phyloP scores from a whole-genome alignment of 345 rosid genomes.

The Ailanthus altissimus region DNA sequence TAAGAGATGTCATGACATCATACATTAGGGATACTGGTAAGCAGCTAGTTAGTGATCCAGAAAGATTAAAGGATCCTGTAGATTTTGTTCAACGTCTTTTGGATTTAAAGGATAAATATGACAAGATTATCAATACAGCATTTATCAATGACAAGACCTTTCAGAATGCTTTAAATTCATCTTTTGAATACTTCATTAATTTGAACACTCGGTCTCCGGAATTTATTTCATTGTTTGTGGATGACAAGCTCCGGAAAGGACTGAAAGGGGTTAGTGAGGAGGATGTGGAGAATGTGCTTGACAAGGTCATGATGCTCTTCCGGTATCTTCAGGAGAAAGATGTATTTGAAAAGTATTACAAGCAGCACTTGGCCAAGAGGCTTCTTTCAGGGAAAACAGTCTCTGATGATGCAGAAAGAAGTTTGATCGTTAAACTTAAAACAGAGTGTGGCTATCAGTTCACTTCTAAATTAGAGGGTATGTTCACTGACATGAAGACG shows the following conservation, averaged over 20 bases:
- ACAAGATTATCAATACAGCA: constrained; percentile 53
- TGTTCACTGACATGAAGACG: constrained; percentile 81
- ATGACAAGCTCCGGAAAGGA: constrained; percentile 73
- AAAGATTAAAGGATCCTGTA: constrained; percentile 68
- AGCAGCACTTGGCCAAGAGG: constrained; percentile 73
- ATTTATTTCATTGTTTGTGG: constrained; percentile 66
- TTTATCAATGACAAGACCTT: constrained; percentile 66
- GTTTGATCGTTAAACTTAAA: constrained; percentile 72
- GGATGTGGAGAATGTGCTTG: constrained; percentile 60
- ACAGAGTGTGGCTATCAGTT: constrained; percentile 78
- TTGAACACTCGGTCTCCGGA: constrained; percentile 68
- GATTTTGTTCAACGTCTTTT: constrained; percentile 73
- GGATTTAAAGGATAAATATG: constrained; percentile 69
- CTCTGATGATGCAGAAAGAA: constrained; percentile 79
- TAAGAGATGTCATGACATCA: constrained; percentile 66
- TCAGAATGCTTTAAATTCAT: constrained; percentile 71
- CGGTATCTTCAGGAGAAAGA: constrained; percentile 79
- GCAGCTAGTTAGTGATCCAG: constrained; percentile 62
- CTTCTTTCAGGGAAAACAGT: constrained; percentile 66
- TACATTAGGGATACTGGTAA: constrained; percentile 69
- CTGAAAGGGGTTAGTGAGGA: constrained; percentile 70
- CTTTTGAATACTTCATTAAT: constrained; percentile 70
- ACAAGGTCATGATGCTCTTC: constrained; percentile 80
- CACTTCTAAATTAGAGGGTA: constrained; percentile 71
- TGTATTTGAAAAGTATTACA: constrained; percentile 71